Base-by-base conservation (phyloP, 768 basidiomycete species). In the Mycena rosella region DNA sequence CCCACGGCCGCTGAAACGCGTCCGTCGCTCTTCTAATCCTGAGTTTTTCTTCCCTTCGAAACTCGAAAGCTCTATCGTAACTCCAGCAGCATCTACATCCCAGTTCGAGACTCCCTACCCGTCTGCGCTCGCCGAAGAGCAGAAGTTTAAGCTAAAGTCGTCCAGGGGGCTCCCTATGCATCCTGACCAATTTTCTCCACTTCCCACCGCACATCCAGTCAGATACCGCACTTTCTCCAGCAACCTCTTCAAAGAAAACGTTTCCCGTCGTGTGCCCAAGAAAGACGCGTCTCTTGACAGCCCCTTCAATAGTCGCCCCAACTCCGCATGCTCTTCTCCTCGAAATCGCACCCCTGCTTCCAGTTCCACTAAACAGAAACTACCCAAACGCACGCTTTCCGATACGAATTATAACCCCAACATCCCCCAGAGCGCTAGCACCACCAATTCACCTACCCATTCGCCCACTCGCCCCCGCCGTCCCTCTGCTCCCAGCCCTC, bases 251-350 rank as follows among this genome's bases (percentile, higher is more conserved):
- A 73, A 72, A 56, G 67, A 78, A 68, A 73, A 75, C 47, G 52
- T 60, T 15, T 45, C 60, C 7, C 44, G 40, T 44, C 65, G 65
- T 52, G 52, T 57, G 58, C 48, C 18, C n/a, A 68, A 68, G 34
- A 60, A 64, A 44, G 27, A 11, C 27, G 20, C 65, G 60, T 53
- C 65, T 29, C 82, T 87, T 29, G 83, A 79, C 20, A 86, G 85
- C 29, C 86, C 86, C 2, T 87, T 86, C 69, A 78, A 74, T 60
- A 85, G 85, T 40, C 80, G 82, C 51, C 84, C 85, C 20, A 74
- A 74, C 36, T 86, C 86, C 57, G 75, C 78, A 51, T 61, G 74
- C 30, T 62, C 80, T 26, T 84, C 83, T 53, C 82, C 83, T 13
- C 78, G 76, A 67, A 72, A 68, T 42, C 53, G 34, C 14, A 5